These are phyloP conservation scores for Chrysanthemum seticuspe DNA, from an alignment of 129 eudicot species.

Conservation along the genomic window DNA sequence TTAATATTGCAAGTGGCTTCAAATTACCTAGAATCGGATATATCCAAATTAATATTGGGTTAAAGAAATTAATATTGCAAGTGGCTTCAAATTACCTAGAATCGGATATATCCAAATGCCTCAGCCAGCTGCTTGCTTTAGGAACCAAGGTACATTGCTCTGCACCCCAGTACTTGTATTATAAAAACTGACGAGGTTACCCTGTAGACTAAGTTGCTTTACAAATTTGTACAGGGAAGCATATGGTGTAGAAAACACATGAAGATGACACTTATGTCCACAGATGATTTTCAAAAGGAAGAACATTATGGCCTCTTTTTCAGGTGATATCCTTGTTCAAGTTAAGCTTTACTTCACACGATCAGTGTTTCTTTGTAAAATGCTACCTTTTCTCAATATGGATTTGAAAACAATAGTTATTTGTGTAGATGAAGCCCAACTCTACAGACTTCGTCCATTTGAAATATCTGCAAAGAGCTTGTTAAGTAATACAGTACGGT, in stretches of 20 bases:
- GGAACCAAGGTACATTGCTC: conserved; percentile 53
- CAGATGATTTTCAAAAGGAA: conserved; percentile 87
- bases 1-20: conserved; percentile 71
- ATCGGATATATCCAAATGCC: conserved; percentile 9
- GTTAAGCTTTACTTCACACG: background rate
- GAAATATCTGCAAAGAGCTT: no score
- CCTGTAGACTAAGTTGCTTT: conserved; percentile 14
- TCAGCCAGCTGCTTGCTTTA: conserved; percentile 49
- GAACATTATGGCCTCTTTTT: conserved; percentile 59
- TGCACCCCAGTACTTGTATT: background rate
- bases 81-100: conserved; percentile 58
- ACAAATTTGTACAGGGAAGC: conserved; percentile 44
- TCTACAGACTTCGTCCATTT: background rate
- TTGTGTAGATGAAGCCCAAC: conserved; percentile 7
- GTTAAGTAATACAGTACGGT: no score
- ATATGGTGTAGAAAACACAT: conserved; percentile 85
- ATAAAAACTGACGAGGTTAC: conserved; percentile 3
- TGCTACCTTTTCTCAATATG: conserved; percentile 1
- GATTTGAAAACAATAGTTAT: background rate
- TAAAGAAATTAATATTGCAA: conserved; percentile 59
- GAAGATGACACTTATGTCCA: conserved; percentile 84
- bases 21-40: conserved; percentile 29
- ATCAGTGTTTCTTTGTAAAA: background rate
- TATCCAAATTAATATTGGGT: conserved; percentile 31
- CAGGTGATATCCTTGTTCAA: conserved; percentile 44